Evolutionary conservation across 2,329 filamentous ascomycete species (phyloP).

Genomic region (Sporothrix brasiliensis): DNA sequence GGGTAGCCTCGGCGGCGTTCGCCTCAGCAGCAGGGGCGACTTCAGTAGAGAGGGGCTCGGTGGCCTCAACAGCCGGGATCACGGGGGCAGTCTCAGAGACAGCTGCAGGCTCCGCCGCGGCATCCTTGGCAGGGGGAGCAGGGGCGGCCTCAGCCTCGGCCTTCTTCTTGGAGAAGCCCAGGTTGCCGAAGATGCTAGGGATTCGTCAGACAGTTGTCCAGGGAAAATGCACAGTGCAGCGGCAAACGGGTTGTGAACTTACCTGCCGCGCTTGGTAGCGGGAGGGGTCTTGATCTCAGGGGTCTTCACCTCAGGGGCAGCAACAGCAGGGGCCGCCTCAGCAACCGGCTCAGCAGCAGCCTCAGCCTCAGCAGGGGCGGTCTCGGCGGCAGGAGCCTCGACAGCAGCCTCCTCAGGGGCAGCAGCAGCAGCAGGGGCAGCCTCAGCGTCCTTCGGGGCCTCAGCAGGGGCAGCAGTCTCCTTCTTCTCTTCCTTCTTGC

Average conservation of each 20-base stretch:
- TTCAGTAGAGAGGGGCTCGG: slow-evolving; percentile 59
- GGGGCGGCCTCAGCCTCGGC: slow-evolving; percentile 52
- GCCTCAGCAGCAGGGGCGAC: slow-evolving; percentile 53
- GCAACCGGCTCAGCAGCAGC: slow-evolving; percentile 41
- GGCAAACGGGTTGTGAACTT: neutral
- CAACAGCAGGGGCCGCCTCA: slow-evolving; percentile 44
- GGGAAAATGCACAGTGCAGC: neutral
- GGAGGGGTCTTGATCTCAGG: slow-evolving; percentile 45
- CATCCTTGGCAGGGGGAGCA: slow-evolving; percentile 50
- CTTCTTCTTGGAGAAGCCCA: slow-evolving; percentile 62
- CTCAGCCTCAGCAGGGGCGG: slow-evolving; percentile 36
- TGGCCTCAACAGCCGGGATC: slow-evolving; percentile 62
- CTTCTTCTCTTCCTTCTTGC: slow-evolving; percentile 49
- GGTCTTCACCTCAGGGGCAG: slow-evolving; percentile 45
- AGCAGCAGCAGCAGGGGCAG: slow-evolving; percentile 42
- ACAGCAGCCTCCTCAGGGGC: slow-evolving; percentile 39
- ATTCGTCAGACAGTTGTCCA: slow-evolving; percentile 45
- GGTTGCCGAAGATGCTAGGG: slow-evolving; percentile 56
- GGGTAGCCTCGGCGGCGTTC: slow-evolving; percentile 34
- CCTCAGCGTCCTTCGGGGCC: slow-evolving; percentile 44
- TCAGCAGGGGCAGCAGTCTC: slow-evolving; percentile 39
- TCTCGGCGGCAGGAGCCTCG: slow-evolving; percentile 38
- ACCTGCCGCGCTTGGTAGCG: slow-evolving; percentile 49
- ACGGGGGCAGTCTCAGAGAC: slow-evolving; percentile 60
- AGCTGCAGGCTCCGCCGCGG: slow-evolving; percentile 45